Evolutionary conservation across 2,329 filamentous ascomycete species (phyloP).

Genomic region (Talaromyces sp.): DNA sequence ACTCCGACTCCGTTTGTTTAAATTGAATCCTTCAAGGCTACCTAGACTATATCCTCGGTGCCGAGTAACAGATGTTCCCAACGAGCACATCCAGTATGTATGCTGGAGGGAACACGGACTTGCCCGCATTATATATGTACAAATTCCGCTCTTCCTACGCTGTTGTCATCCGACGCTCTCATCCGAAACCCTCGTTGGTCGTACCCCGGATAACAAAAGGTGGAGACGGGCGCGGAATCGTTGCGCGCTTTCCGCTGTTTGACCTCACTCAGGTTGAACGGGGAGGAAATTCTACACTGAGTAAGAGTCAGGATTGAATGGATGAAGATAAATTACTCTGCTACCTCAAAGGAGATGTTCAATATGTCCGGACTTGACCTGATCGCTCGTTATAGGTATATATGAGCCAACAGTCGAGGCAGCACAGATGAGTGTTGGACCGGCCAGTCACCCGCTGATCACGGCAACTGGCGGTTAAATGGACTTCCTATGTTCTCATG

Average conservation of each 20-base stretch:
- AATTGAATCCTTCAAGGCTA: background rate
- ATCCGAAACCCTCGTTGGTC: background rate
- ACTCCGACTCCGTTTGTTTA: background rate
- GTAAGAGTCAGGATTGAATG: no score
- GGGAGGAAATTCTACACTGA: no score
- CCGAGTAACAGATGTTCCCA: background rate
- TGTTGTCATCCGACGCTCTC: background rate
- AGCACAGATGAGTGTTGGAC: no score
- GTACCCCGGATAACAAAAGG: constrained; percentile 1
- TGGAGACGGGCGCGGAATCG: background rate
- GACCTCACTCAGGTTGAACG: no score
- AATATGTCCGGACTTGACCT: no score
- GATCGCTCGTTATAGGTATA: no score
- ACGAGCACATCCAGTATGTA: background rate
- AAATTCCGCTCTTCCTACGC: background rate
- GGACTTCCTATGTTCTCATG: background rate
- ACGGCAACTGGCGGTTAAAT: background rate
- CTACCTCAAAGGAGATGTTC: no score
- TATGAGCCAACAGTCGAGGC: no score
- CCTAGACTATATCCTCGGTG: background rate
- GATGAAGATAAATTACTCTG: no score
- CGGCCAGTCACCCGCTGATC: background rate
- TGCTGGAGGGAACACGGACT: background rate
- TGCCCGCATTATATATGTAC: background rate
- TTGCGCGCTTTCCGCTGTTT: constrained; percentile 9